Evolutionary conservation across 805 yeast species (phyloP), one percentile per base, ranked within the genome.

Genomic region (Candida schatavii): DNA sequence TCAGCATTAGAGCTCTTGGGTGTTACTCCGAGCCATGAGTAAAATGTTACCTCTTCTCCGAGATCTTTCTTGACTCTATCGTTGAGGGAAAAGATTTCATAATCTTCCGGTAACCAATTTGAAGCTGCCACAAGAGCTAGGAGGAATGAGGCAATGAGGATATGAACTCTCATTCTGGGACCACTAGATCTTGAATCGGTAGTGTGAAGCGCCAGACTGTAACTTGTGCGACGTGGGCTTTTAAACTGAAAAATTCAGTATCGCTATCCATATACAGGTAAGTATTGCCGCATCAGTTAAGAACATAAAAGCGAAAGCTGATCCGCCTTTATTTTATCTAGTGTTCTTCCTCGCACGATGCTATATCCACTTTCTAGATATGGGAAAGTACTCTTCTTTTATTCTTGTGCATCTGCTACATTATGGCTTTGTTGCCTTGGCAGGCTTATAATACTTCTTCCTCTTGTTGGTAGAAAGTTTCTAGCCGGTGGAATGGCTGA

Each of bases 1-100:
- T 81, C 81, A 29, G 77, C 77, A 30, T 66, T 55, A 0, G 74
- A 61, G 1, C 84, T 68, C 49, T 64, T 57, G 5, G 35, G 18
- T 5, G 70, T 61, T 21, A 83, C 59, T 10, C 73, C 75, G 37
- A 84, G 60, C 81, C 87, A 83, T 43, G 79, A 69, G 68, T 88
- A 88, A 57, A 88, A 83, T 30, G 84, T 72, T 29, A 74, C 66
- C 18, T 75, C 78, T 17, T 60, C 49, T 3, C 93, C 90, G 40
- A 86, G 69, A 49, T 83, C 89, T 34, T 68, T 59, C 39, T 72
- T 73, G 32, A 90, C 59, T 36, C 80, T 82, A 41, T 83, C 81
- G 43, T 81, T 82, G 41, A 88, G 68, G 41, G 75, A 72, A 67
- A 91, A 89, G 42, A 91, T 81, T 64, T 90, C 97, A 26, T 84